Evolutionary conservation across 2,329 filamentous ascomycete species (phyloP).

Genomic region (Lecanicillium sp.): DNA sequence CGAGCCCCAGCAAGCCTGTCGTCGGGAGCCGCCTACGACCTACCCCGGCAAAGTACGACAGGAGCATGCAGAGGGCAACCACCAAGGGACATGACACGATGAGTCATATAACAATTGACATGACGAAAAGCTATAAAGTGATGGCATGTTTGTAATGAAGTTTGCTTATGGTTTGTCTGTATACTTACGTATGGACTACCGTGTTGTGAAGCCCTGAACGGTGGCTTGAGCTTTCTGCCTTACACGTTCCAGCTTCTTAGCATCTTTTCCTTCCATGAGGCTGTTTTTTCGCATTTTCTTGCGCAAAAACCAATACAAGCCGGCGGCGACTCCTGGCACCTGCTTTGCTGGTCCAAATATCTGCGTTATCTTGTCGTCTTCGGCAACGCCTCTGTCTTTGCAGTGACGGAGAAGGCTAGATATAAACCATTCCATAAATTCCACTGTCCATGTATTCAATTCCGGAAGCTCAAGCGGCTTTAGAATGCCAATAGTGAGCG

Average conservation of each 20-base stretch:
- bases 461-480: constrained; percentile 73
- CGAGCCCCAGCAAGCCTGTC: neutral
- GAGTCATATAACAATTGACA: neutral
- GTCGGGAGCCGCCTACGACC: constrained; percentile 2
- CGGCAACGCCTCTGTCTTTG: constrained; percentile 33
- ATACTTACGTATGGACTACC: too few relatives aligned
- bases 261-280: constrained; percentile 41
- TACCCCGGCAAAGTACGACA: neutral
- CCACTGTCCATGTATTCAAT: constrained; percentile 65
- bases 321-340: constrained; percentile 60
- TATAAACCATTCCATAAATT: constrained; percentile 74
- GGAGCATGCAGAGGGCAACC: neutral
- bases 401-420: constrained; percentile 66
- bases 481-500: constrained; percentile 40
- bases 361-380: constrained; percentile 53
- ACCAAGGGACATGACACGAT: neutral
- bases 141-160: too few relatives aligned
- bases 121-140: too few relatives aligned
- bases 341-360: constrained; percentile 59
- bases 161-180: too few relatives aligned
- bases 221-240: constrained; percentile 24
- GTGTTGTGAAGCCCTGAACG: constrained; percentile 12
- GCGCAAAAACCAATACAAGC: constrained; percentile 72
- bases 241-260: constrained; percentile 31
- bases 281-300: constrained; percentile 64